These are phyloP conservation scores for Aspergillus ochraceoroseus DNA, from an alignment of 2,329 filamentous ascomycete genomes.

Conservation along the genomic window DNA sequence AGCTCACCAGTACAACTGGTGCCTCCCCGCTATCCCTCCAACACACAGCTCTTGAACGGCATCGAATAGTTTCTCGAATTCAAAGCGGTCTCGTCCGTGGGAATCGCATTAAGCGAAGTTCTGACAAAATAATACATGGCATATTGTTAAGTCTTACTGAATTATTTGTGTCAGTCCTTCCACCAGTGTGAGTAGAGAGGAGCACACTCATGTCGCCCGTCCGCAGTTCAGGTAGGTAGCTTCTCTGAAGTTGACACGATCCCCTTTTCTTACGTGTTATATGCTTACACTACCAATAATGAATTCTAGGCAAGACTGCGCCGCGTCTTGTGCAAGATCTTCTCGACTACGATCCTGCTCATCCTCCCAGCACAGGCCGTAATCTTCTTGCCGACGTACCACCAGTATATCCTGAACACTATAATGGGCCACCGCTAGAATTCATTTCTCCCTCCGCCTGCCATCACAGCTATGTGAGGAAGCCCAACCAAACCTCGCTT, in stretches of 20 bases:
- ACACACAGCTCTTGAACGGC: conserved; percentile 6
- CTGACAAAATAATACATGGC: conserved; percentile 12
- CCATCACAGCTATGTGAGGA: conserved; percentile 56
- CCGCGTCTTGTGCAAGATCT: conserved; percentile 48
- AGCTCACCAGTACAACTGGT: background rate
- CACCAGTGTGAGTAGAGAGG: conserved; percentile 15
- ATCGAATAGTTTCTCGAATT: conserved; percentile 10
- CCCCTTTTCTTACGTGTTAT: background rate
- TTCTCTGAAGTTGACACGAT: conserved; percentile 1
- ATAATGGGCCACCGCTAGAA: conserved; percentile 34
- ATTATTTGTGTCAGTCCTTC: conserved; percentile 11
- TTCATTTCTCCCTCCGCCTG: conserved; percentile 47
- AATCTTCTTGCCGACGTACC: conserved; percentile 57
- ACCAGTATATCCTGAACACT: conserved; percentile 45
- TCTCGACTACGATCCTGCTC: conserved; percentile 43
- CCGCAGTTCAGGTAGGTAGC: conserved; percentile 33
- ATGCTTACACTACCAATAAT: conserved; percentile 3
- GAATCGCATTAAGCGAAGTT: background rate
- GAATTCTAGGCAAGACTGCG: conserved; percentile 46
- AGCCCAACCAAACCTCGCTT: conserved; percentile 51
- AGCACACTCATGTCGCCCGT: conserved; percentile 30
- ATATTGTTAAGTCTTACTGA: background rate
- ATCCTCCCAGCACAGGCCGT: conserved; percentile 42
- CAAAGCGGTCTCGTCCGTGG: background rate
- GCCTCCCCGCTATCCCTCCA: conserved; percentile 12